Conservation (phyloP, 2,329 filamentous ascomycete genomes). For the Phialophora tarda region DNA sequence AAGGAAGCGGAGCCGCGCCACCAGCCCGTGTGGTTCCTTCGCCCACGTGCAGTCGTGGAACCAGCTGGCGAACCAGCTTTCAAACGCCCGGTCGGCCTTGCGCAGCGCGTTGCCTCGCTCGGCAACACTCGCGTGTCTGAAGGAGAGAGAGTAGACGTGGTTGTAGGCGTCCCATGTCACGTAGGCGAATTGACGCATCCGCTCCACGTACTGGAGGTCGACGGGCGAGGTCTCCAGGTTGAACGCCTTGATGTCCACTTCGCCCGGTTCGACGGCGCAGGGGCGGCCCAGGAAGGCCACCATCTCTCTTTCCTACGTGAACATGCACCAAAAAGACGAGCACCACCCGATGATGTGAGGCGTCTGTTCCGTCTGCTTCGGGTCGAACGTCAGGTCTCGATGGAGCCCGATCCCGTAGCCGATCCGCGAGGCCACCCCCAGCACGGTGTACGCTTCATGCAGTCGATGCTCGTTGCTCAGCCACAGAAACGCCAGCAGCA, state of each 20-base stretch:
- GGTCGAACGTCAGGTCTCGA: slow-evolving; percentile 13
- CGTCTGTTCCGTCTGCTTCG: slow-evolving; percentile 4
- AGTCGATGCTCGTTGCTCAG: slow-evolving; percentile 26
- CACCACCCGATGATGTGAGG: slow-evolving; percentile 20
- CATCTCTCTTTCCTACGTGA: slow-evolving; percentile 21
- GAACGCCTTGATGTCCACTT: slow-evolving; percentile 66
- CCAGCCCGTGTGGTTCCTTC: slow-evolving; percentile 25
- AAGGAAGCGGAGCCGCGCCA: slow-evolving; percentile 18
- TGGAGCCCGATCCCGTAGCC: slow-evolving; percentile 31
- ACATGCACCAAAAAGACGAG: slow-evolving; percentile 17
- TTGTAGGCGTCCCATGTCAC: slow-evolving; percentile 26
- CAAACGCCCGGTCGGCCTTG: slow-evolving; percentile 13
- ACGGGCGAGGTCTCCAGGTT: slow-evolving; percentile 60
- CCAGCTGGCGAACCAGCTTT: slow-evolving; percentile 23
- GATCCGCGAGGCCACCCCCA: slow-evolving; percentile 20
- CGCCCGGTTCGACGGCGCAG: slow-evolving; percentile 18
- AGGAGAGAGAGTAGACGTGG: slow-evolving; percentile 24
- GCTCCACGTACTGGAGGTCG: slow-evolving; percentile 26
- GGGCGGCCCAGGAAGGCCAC: slow-evolving; percentile 21
- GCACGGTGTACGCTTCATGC: slow-evolving; percentile 28
- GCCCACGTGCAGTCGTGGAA: slow-evolving; percentile 15
- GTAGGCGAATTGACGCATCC: slow-evolving; percentile 28
- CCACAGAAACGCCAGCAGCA: slow-evolving; percentile 26
- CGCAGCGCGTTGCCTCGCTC: slow-evolving; percentile 19
- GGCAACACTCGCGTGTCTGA: slow-evolving; percentile 2